Evolutionary conservation across 1,139 yeast species (phyloP).

Genomic region (Lodderomyces parapsilosis): DNA sequence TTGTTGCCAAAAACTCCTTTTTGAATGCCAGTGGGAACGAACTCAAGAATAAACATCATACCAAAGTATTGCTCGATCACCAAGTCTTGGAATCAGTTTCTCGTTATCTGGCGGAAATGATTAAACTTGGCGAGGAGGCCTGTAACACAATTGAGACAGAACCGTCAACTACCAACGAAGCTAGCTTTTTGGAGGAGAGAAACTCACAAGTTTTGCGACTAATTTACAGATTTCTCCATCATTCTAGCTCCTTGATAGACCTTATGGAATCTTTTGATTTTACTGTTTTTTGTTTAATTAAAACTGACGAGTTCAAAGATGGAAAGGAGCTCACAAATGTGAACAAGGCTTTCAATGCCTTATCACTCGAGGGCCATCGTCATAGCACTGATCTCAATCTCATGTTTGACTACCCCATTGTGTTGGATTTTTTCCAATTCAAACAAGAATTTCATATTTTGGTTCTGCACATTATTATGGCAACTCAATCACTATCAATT

Average conservation of each 20-base stretch:
- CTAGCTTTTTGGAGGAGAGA: constrained; percentile 41
- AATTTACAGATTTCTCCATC: constrained; percentile 52
- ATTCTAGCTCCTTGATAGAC: constrained; percentile 51
- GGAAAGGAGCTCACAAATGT: constrained; percentile 18
- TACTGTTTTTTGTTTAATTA: constrained; percentile 50
- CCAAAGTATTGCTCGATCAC: constrained; percentile 50
- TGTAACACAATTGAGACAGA: constrained; percentile 35
- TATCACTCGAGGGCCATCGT: neutral
- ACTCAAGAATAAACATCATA: constrained; percentile 40
- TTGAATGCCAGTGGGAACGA: constrained; percentile 49
- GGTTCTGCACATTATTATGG: constrained; percentile 59
- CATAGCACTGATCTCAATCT: constrained; percentile 22
- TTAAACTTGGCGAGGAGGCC: constrained; percentile 38
- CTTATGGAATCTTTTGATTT: constrained; percentile 61
- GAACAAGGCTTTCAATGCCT: constrained; percentile 6
- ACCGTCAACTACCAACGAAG: constrained; percentile 36
- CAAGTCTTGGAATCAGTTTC: constrained; percentile 43
- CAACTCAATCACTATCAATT: constrained; percentile 68
- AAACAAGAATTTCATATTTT: constrained; percentile 74
- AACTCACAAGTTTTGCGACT: constrained; percentile 53
- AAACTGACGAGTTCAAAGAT: constrained; percentile 17
- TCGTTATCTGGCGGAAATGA: constrained; percentile 37
- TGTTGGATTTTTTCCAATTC: constrained; percentile 70
- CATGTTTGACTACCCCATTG: constrained; percentile 57
- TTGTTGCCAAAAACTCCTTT: constrained; percentile 38